A percentile compares a stretch with the other conserved stretches of the same genome.
Evolutionary conservation across 2,329 filamentous ascomycete genomes (phyloP).

Genomic region (Fusarium burgessii): DNA sequence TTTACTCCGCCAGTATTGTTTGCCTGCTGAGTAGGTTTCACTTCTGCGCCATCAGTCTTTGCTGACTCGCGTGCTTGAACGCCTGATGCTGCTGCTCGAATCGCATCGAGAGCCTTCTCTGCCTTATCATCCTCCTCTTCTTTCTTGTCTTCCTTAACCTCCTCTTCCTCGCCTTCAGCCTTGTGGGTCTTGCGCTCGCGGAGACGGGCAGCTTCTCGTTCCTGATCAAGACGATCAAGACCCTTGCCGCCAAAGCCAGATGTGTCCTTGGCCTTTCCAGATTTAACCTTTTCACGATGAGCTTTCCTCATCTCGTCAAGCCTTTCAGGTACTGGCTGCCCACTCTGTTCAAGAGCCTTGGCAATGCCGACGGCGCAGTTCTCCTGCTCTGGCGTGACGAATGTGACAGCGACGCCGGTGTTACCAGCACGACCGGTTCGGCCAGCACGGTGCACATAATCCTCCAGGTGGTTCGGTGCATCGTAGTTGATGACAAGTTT

Average conservation of each 20-base stretch:
- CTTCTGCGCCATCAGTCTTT: conserved; percentile 57
- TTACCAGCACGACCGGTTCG: conserved; percentile 95
- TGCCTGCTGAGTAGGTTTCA: conserved; percentile 55
- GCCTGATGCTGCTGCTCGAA: conserved; percentile 71
- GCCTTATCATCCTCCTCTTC: conserved; percentile 73
- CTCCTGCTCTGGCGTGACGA: conserved; percentile 91
- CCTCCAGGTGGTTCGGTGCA: conserved; percentile 92
- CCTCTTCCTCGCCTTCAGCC: conserved; percentile 85
- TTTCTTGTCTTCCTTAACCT: conserved; percentile 83
- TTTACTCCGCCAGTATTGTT: conserved; percentile 68
- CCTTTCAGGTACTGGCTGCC: conserved; percentile 81
- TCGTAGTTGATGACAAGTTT: conserved; percentile 98
- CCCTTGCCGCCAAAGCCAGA: conserved; percentile 96
- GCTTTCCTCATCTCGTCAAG: conserved; percentile 74
- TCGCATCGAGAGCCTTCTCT: conserved; percentile 74
- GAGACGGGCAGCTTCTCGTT: conserved; percentile 86
- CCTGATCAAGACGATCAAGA: conserved; percentile 89
- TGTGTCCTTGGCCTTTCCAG: conserved; percentile 88
- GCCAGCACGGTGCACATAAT: conserved; percentile 94
- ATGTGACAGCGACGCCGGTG: conserved; percentile 93
- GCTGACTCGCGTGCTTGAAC: conserved; percentile 65
- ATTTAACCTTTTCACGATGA: conserved; percentile 91
- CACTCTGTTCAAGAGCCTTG: conserved; percentile 93
- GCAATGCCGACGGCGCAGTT: conserved; percentile 89
- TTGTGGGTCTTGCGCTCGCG: conserved; percentile 91